Conservation (phyloP, 139 green algal species). For the Dunaliella sp. region DNA sequence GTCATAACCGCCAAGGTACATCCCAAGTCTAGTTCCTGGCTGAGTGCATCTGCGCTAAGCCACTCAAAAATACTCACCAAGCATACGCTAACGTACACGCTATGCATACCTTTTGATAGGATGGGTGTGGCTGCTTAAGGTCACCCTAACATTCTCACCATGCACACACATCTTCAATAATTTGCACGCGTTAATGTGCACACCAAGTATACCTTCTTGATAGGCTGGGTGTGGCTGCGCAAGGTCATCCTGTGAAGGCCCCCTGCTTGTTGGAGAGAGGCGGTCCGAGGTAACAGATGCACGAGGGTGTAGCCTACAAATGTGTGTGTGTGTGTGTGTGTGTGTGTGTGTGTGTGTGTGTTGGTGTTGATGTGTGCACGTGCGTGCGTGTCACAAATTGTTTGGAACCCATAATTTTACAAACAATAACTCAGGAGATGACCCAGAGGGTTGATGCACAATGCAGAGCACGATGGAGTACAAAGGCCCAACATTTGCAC, state of each 20-base stretch:
- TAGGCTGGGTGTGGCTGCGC: conserved; percentile 59
- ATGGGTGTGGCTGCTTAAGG: too few species aligned
- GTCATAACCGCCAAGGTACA: too few species aligned
- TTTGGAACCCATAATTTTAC: conserved; percentile 8
- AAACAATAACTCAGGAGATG: conserved; percentile 25
- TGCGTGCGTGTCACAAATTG: neutral
- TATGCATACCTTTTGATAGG: too few species aligned
- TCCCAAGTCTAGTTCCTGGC: too few species aligned
- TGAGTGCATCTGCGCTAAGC: too few species aligned
- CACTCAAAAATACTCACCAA: too few species aligned
- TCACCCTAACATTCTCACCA: too few species aligned
- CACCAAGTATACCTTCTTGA: conserved; percentile 24
- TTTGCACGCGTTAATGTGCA: too few species aligned
- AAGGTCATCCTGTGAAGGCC: conserved; percentile 77
- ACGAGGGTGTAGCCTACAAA: conserved; percentile 29
- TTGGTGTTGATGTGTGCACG: neutral
- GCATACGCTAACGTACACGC: too few species aligned
- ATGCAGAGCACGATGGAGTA: neutral
- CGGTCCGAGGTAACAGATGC: conserved; percentile 59
- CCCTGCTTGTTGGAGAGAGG: conserved; percentile 76
- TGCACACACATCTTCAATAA: too few species aligned
- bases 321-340: too few species aligned
- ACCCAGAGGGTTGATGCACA: neutral
- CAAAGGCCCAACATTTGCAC: too few species aligned
- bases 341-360: neutral